Evolutionary conservation across 352 stramenopile species (phyloP), one percentile per base, ranked within the genome.

Genomic region (Peronospora farinosa): DNA sequence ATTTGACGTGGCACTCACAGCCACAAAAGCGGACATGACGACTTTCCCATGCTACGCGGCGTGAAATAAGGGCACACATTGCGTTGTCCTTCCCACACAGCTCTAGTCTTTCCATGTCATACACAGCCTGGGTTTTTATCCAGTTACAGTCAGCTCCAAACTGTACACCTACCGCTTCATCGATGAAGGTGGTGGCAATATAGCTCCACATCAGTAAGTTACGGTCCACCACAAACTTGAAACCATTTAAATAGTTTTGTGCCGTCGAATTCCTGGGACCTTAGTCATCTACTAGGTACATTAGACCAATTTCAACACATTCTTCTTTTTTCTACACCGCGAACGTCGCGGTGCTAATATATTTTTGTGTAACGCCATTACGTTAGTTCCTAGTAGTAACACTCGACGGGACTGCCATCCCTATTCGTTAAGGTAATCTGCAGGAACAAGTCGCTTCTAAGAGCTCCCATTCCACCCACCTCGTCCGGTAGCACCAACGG

Each of bases 401-500:
- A 66, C 37, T 84, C 66, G 40, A 84, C 64, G 16, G 72, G 61
- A 39, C 57, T 63, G 39, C 77, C 77, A 44, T 84, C 72, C 12
- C 47, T 67, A 5, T 64, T 69, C 38, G 67, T 69, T 32, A 88
- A 57, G 23, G 58, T 81, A 51, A 88, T 77, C 58, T 88, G 77
- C 39, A 88, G 38, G 43, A 72, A 81, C 40, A 88, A 56, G 52
- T 81, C 70, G 60, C 74, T 84, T 30, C 67, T 70, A 5, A 69
- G 69, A 5, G 64, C 54, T 17, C 71, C 63, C 17, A 70, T 40
- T 0, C 71, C 71, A 15, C 69, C 68, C 30, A 74, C 46, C 21
- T 84, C 72, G 35, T 83, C 65, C 7, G 77, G 77, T 32, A 88
- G 51, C 43, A 88, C 77, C 23, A 88, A 59, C 43, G 74, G 74